Evolutionary conservation across 352 stramenopile species (phyloP).

Genomic region (Pythium biforme): DNA sequence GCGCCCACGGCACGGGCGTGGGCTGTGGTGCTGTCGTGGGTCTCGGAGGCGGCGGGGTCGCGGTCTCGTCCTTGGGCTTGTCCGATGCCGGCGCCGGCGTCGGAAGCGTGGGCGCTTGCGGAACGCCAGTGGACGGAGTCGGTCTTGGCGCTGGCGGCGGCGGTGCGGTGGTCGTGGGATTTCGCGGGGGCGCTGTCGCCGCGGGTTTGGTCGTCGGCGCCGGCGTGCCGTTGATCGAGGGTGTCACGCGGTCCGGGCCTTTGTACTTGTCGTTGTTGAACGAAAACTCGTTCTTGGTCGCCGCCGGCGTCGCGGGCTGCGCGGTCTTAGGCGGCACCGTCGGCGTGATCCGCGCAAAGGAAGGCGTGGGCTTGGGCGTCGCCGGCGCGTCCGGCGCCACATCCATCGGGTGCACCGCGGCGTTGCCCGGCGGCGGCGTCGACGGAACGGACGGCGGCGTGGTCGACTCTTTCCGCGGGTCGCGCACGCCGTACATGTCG

Average conservation of each 20-base stretch:
- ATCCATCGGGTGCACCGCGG: slow-evolving; percentile 5
- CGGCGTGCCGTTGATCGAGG: slow-evolving; percentile 1
- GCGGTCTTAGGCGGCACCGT: slow-evolving; percentile 5
- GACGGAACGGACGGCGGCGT: background rate
- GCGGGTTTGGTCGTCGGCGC: background rate
- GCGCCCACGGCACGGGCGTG: background rate
- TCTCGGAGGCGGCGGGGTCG: background rate
- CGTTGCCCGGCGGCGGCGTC: slow-evolving; percentile 2
- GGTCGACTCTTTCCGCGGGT: background rate
- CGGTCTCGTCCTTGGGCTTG: background rate
- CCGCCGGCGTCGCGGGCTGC: too few species aligned
- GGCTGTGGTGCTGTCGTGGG: background rate
- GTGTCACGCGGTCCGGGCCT: slow-evolving; percentile 7
- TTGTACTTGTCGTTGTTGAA: slow-evolving; percentile 10
- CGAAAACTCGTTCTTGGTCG: background rate
- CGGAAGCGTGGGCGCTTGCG: background rate
- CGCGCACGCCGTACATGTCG: background rate
- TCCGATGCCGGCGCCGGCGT: background rate
- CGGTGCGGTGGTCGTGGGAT: background rate
- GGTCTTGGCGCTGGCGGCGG: background rate
- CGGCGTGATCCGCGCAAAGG: slow-evolving; percentile 8
- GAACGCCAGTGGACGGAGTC: background rate
- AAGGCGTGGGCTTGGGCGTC: background rate
- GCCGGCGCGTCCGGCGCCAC: background rate
- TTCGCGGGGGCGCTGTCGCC: background rate